phyloP scores from a whole-genome alignment of 1,284 basidiomycete species.

The Marasmius oreades region DNA sequence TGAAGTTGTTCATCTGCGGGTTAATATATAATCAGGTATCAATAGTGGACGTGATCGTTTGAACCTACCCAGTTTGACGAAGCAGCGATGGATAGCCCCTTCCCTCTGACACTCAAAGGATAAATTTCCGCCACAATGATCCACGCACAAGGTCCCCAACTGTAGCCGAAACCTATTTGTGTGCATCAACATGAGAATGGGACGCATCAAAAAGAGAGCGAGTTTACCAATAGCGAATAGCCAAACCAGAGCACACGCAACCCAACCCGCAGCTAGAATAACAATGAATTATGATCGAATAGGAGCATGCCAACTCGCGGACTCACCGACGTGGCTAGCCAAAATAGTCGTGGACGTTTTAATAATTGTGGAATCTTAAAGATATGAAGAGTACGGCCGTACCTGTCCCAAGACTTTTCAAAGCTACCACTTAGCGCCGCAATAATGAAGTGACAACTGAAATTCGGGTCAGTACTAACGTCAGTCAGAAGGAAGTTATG shows the following conservation, averaged over 20 bases:
- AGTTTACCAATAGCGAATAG: slow-evolving; percentile 56
- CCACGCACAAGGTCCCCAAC: slow-evolving; percentile 56
- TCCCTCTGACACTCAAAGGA: slow-evolving; percentile 64
- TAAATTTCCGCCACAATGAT: slow-evolving; percentile 66
- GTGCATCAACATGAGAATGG: slow-evolving; percentile 1
- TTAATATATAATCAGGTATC: slow-evolving; percentile 5
- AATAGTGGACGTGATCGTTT: neutral
- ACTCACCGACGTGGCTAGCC: slow-evolving; percentile 31
- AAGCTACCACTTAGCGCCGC: slow-evolving; percentile 57
- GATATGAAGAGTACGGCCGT: slow-evolving; percentile 18
- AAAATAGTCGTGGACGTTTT: neutral
- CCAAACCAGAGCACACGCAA: slow-evolving; percentile 63
- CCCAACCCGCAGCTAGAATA: slow-evolving; percentile 56
- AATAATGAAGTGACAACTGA: slow-evolving; percentile 62
- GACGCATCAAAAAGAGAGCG: neutral
- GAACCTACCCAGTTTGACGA: slow-evolving; percentile 64
- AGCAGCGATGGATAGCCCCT: slow-evolving; percentile 65
- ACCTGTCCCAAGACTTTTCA: slow-evolving; percentile 48
- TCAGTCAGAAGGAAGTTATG: neutral
- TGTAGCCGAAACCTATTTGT: slow-evolving; percentile 52
- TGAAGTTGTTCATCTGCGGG: slow-evolving; percentile 73
- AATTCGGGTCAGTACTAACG: slow-evolving; percentile 2
- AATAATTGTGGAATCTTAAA: neutral
- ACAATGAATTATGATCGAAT: neutral
- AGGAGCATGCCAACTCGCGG: neutral